A percentile compares a stretch with the other conserved stretches of the same genome.
Conservation (phyloP, 805 yeast species). For the Kodamaea hsintzibuensis region DNA sequence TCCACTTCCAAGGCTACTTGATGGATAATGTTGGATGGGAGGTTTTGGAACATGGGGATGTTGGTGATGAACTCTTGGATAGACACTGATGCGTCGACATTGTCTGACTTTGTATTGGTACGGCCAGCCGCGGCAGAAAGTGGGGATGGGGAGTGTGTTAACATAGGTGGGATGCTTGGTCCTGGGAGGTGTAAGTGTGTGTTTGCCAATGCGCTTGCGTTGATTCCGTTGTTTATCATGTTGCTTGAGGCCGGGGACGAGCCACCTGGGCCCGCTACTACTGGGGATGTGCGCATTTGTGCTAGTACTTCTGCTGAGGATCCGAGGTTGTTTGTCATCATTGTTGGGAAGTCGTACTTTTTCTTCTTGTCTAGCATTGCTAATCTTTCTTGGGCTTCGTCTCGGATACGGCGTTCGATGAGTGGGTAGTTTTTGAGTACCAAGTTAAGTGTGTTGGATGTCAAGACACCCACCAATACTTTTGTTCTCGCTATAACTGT, state of each 20-base stretch:
- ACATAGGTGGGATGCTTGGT: conserved; percentile 17
- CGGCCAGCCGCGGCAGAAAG: conserved; percentile 8
- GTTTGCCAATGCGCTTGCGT: conserved; percentile 16
- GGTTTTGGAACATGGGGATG: conserved; percentile 56
- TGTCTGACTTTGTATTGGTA: conserved; percentile 17
- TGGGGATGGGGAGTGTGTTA: conserved; percentile 20
- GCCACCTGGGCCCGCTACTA: too few species aligned
- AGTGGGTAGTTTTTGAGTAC: conserved; percentile 64
- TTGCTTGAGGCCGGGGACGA: background rate
- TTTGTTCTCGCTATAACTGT: conserved; percentile 70
- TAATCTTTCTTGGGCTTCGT: conserved; percentile 77
- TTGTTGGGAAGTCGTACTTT: conserved; percentile 39
- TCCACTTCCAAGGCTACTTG: conserved; percentile 65
- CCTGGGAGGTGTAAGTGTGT: conserved; percentile 13
- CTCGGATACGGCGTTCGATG: conserved; percentile 67
- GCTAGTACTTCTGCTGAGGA: background rate
- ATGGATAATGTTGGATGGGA: conserved; percentile 62
- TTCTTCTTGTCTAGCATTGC: conserved; percentile 68
- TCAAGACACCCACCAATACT: conserved; percentile 67
- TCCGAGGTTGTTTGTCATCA: conserved; percentile 19
- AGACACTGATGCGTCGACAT: conserved; percentile 54
- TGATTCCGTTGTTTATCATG: conserved; percentile 7
- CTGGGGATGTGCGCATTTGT: conserved; percentile 11
- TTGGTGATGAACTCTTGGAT: conserved; percentile 59
- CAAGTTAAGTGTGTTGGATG: conserved; percentile 58